Conservation (phyloP, 106 monocot species). For the Iris macrosiphon region DNA sequence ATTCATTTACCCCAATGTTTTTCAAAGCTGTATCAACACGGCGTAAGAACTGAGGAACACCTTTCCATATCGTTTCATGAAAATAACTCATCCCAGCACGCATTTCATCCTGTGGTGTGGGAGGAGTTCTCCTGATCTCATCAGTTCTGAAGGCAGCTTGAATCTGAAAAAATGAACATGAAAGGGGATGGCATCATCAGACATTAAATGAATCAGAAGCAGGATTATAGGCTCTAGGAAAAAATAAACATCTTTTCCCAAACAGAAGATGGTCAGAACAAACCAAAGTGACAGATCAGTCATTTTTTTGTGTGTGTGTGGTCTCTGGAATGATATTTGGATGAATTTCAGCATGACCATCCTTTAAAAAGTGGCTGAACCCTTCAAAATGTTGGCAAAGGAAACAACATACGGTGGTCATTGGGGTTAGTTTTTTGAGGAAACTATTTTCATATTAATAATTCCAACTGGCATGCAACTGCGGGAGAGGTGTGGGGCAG, state of each 20-base stretch:
- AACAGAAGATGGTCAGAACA: no score
- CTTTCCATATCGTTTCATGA: slow-evolving; percentile 98
- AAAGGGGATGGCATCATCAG: neutral
- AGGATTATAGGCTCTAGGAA: neutral
- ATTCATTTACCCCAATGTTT: slow-evolving; percentile 91
- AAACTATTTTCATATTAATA: no score
- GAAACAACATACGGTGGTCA: no score
- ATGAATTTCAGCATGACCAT: neutral
- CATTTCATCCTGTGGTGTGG: slow-evolving; percentile 99
- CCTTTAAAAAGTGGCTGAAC: no score
- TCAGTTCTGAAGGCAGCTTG: slow-evolving; percentile 99
- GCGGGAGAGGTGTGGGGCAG: no score
- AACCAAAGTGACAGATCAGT: no score
- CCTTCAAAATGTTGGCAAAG: no score
- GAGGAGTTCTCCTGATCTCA: slow-evolving; percentile 93
- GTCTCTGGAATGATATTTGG: no score
- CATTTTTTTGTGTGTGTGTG: no score
- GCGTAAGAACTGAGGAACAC: slow-evolving; percentile 94
- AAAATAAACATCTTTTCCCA: neutral
- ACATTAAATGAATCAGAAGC: neutral
- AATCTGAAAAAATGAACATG: slow-evolving; percentile 44
- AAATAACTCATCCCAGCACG: slow-evolving; percentile 99
- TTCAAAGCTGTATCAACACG: slow-evolving; percentile 93
- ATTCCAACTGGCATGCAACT: no score
- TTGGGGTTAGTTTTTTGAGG: no score